Conservation (phyloP, 2,329 filamentous ascomycete genomes). For the Lachnellula occidentalis region DNA sequence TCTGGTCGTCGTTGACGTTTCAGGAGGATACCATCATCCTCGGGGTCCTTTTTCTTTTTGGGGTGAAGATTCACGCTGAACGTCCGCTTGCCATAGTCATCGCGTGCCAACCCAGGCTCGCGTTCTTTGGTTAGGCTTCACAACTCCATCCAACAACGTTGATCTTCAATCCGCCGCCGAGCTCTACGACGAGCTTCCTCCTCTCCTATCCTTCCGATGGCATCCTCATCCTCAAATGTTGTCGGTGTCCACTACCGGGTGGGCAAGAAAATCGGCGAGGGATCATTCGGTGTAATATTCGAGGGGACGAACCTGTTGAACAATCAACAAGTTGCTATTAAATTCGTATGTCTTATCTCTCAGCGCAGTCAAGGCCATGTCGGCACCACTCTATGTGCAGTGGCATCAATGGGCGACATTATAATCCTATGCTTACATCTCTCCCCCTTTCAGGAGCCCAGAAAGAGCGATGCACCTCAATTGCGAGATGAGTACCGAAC, state of each 20-base stretch:
- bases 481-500: slow-evolving; percentile 97
- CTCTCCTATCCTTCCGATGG: slow-evolving; percentile 18
- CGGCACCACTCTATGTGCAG: no score
- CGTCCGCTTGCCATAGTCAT: slow-evolving; percentile 17
- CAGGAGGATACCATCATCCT: background rate
- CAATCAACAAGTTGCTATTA: slow-evolving; percentile 98
- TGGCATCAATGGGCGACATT: background rate
- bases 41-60: background rate
- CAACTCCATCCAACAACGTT: slow-evolving; percentile 8
- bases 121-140: slow-evolving; percentile 11
- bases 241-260: slow-evolving; percentile 98
- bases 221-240: slow-evolving; percentile 66
- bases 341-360: slow-evolving; percentile 67
- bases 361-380: no score
- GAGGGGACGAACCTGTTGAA: slow-evolving; percentile 98
- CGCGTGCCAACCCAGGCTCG: slow-evolving; percentile 20
- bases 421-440: background rate
- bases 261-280: slow-evolving; percentile 99
- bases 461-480: slow-evolving; percentile 97
- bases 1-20: background rate
- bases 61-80: slow-evolving; percentile 6
- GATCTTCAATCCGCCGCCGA: slow-evolving; percentile 15
- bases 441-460: slow-evolving; percentile 77
- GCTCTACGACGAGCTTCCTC: slow-evolving; percentile 19
- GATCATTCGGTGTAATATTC: slow-evolving; percentile 97